phyloP scores from a whole-genome alignment of 2,329 filamentous ascomycete genomes.

The Apiospora pterosperma region DNA sequence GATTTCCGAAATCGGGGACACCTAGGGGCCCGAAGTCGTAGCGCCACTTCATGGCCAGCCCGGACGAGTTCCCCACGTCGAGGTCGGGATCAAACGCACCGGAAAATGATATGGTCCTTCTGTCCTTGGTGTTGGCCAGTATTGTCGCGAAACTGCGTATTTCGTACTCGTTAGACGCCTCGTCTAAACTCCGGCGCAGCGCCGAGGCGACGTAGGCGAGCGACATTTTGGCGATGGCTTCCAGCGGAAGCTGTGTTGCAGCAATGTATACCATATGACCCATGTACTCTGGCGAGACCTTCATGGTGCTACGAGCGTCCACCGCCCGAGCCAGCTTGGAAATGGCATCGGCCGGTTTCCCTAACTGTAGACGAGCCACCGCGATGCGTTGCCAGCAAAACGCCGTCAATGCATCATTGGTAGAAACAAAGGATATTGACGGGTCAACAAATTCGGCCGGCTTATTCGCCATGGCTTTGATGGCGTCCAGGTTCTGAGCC shows the following conservation, averaged over 20 bases:
- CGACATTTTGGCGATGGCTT: not conserved
- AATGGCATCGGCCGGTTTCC: not conserved
- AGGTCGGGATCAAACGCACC: not conserved
- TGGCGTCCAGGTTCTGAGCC: not conserved
- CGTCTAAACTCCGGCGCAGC: not conserved
- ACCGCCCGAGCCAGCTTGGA: not conserved
- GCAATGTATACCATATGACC: not conserved
- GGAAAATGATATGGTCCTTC: not conserved
- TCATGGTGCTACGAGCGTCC: not conserved
- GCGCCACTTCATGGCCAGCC: not conserved
- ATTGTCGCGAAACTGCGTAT: slow-evolving; percentile 2
- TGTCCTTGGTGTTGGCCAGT: not conserved
- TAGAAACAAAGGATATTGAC: slow-evolving; percentile 6
- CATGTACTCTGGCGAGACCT: not conserved
- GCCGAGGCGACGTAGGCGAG: not conserved
- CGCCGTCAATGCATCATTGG: slow-evolving; percentile 7
- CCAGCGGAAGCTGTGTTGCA: not conserved
- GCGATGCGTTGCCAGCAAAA: slow-evolving; percentile 9
- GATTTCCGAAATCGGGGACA: not conserved
- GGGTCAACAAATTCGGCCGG: not conserved
- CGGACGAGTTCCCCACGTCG: not conserved
- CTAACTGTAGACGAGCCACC: not conserved
- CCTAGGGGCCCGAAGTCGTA: not conserved
- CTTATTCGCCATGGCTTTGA: not conserved
- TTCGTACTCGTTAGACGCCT: not conserved